Percentiles rank a stretch among this genome's conserved stretches.
Conservation (phyloP, 495 filamentous ascomycete genomes). For the Tirmania nivea region DNA sequence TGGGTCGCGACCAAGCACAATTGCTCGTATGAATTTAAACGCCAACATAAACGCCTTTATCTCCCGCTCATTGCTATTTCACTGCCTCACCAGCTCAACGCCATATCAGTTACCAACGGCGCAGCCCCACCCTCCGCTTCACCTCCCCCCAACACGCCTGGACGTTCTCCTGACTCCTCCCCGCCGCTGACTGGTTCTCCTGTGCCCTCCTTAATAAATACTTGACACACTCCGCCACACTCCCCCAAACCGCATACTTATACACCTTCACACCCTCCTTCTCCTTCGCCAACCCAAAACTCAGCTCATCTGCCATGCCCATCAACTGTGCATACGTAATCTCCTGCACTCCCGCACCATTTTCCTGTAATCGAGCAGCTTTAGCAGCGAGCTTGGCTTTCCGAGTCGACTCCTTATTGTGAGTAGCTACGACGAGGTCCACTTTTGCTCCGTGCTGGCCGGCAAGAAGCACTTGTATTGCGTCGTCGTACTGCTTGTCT, state of each 20-base stretch:
- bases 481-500: constrained; percentile 32
- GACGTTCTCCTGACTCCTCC: constrained; percentile 50
- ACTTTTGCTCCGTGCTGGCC: not conserved
- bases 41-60: too few species aligned
- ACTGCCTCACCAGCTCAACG: too few species aligned
- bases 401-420: constrained; percentile 61
- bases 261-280: constrained; percentile 31
- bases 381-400: not conserved
- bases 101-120: too few species aligned
- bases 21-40: too few species aligned
- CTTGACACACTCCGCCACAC: constrained; percentile 79
- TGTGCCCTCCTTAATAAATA: constrained; percentile 67
- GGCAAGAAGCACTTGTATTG: constrained; percentile 3
- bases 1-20: too few species aligned
- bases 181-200: constrained; percentile 79
- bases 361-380: constrained; percentile 30
- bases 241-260: constrained; percentile 87
- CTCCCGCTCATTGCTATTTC: too few species aligned
- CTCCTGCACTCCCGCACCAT: constrained; percentile 23
- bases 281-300: constrained; percentile 43
- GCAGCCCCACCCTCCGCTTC: constrained; percentile 29
- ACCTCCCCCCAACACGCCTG: constrained; percentile 55
- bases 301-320: constrained; percentile 94
- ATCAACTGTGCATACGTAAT: constrained; percentile 76
- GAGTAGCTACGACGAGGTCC: constrained; percentile 59